These are phyloP conservation scores for Pseudogymnoascus verrucosus DNA, from an alignment of 2,329 filamentous ascomycete species.

Conservation along the genomic window DNA sequence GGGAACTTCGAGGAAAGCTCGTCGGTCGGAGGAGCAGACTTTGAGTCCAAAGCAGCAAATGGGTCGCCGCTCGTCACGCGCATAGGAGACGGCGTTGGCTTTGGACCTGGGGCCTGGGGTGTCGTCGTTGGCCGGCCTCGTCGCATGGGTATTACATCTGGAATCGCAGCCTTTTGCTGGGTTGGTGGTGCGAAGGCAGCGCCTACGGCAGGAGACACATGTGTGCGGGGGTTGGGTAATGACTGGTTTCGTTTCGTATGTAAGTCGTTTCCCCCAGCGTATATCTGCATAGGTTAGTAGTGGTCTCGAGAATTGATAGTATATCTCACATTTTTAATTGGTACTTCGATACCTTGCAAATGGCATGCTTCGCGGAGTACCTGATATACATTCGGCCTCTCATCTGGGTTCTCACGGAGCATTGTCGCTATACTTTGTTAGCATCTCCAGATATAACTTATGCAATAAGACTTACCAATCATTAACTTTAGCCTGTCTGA, in stretches of 20 bases:
- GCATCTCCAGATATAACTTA: neutral
- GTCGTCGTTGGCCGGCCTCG: conserved; percentile 64
- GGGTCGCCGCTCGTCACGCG: conserved; percentile 69
- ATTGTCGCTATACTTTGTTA: conserved; percentile 58
- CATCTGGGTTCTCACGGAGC: conserved; percentile 71
- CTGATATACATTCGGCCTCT: conserved; percentile 87
- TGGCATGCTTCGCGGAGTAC: conserved; percentile 77
- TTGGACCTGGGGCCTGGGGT: conserved; percentile 37
- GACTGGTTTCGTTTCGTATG: conserved; percentile 46
- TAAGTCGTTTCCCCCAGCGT: conserved; percentile 56
- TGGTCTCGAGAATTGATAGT: neutral
- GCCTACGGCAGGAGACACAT: conserved; percentile 56
- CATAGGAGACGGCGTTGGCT: conserved; percentile 60
- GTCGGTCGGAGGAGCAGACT: conserved; percentile 52
- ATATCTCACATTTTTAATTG: conserved; percentile 76
- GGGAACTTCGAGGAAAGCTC: conserved; percentile 83
- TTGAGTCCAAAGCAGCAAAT: conserved; percentile 80
- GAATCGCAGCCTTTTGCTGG: conserved; percentile 64
- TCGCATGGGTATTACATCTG: conserved; percentile 90
- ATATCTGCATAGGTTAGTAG: conserved; percentile 50
- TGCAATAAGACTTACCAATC: conserved; percentile 56
- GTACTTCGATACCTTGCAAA: conserved; percentile 81
- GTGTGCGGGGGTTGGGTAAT: conserved; percentile 37
- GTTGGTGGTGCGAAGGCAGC: conserved; percentile 72
- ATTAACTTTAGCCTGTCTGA: conserved; percentile 83